Percentiles rank a stretch among this genome's conserved stretches.
phyloP scores from a whole-genome alignment of 768 basidiomycete genomes.

The Pisolithus tinctorius region DNA sequence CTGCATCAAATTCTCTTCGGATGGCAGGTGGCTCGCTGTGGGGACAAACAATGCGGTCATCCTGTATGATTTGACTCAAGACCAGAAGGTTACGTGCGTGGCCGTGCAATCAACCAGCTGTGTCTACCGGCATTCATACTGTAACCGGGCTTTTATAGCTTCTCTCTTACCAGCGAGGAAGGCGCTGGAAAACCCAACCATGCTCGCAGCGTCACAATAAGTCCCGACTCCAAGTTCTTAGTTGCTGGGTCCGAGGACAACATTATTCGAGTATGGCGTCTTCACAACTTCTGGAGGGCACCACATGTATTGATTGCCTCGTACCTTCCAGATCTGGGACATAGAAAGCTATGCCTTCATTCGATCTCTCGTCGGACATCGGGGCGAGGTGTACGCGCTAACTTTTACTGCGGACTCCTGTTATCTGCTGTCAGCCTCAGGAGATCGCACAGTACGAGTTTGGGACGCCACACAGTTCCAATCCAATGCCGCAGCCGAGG shows the following conservation, averaged over 20 bases:
- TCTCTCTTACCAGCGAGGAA: constrained; percentile 21
- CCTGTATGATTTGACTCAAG: constrained; percentile 20
- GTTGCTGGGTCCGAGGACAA: constrained; percentile 30
- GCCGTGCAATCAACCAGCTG: background rate
- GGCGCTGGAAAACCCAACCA: constrained; percentile 16
- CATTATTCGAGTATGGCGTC: constrained; percentile 24
- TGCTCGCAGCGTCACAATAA: constrained; percentile 26
- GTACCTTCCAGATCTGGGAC: constrained; percentile 21
- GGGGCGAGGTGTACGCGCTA: constrained; percentile 30
- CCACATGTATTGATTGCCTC: background rate
- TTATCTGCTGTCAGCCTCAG: constrained; percentile 30
- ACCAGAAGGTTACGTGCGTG: constrained; percentile 24
- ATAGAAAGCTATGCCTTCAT: constrained; percentile 20
- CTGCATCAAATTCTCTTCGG: constrained; percentile 26
- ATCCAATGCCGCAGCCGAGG: constrained; percentile 16
- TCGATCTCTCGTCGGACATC: constrained; percentile 26
- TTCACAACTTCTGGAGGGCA: background rate
- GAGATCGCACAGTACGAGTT: constrained; percentile 29
- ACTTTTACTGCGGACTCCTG: constrained; percentile 30
- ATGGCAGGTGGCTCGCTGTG: constrained; percentile 26
- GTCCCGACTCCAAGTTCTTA: constrained; percentile 24
- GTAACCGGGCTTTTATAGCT: constrained; percentile 10
- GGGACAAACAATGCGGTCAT: constrained; percentile 26
- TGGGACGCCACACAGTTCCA: constrained; percentile 27
- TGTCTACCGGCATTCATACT: background rate